phyloP scores from a whole-genome alignment of 352 stramenopile species.

The Phytophthora melonis region DNA sequence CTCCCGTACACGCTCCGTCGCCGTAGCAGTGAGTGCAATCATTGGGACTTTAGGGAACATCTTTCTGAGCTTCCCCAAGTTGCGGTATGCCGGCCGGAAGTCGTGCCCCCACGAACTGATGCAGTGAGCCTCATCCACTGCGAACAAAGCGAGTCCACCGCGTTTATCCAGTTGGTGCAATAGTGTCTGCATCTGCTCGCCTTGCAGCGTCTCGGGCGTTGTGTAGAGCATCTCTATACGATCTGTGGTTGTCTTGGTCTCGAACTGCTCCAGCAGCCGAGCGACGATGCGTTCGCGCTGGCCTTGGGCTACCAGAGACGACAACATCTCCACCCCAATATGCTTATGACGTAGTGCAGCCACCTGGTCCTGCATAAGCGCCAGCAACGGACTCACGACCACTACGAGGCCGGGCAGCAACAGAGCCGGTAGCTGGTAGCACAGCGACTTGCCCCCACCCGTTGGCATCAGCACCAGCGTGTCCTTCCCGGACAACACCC shows the following conservation, averaged over 20 bases:
- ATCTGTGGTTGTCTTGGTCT: constrained; percentile 1
- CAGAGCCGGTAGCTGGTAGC: constrained; percentile 94
- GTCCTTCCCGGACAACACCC: constrained; percentile 54
- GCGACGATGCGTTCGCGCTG: constrained; percentile 42
- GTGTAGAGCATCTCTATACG: constrained; percentile 84
- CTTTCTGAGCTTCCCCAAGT: constrained; percentile 50
- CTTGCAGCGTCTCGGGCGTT: constrained; percentile 86
- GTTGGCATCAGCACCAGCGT: constrained; percentile 96
- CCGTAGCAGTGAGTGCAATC: constrained; percentile 93
- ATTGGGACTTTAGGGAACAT: constrained; percentile 54
- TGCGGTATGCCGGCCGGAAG: constrained; percentile 83
- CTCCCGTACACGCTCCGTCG: constrained; percentile 65
- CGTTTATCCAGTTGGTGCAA: constrained; percentile 40
- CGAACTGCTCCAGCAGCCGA: constrained; percentile 37
- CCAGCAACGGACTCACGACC: constrained; percentile 89
- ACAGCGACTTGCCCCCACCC: constrained; percentile 97
- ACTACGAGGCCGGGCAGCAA: constrained; percentile 81
- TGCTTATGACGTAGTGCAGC: constrained; percentile 53
- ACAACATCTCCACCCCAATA: constrained; percentile 67
- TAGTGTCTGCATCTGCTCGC: constrained; percentile 56
- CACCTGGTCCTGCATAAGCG: constrained; percentile 93
- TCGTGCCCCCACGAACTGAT: constrained; percentile 93
- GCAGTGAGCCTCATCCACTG: constrained; percentile 93
- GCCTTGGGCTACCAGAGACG: constrained; percentile 49
- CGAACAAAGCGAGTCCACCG: constrained; percentile 60